Conservation (phyloP, 768 basidiomycete species). For the Mycena olivaceomarginata region DNA sequence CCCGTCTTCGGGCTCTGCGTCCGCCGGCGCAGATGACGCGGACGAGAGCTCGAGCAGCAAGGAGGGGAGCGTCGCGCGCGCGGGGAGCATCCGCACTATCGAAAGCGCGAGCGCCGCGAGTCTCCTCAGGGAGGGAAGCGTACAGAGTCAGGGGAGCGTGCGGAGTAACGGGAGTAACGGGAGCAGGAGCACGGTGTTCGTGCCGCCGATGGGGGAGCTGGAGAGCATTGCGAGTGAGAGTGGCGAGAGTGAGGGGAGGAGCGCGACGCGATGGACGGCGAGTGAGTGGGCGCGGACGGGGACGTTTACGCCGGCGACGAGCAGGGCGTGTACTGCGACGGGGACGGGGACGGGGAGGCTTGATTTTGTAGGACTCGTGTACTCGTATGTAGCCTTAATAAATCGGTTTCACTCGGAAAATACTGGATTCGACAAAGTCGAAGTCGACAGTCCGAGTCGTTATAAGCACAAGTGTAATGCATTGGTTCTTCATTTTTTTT, state of each 20-base stretch:
- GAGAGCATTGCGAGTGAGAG: constrained; percentile 68
- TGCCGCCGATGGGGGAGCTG: constrained; percentile 83
- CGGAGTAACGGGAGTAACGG: constrained; percentile 54
- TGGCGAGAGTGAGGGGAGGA: constrained; percentile 1
- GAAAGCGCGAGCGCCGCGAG: constrained; percentile 68
- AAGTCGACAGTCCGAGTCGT: no score
- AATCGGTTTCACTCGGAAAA: no score
- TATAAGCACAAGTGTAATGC: no score
- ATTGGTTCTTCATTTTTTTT: no score
- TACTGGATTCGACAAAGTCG: no score
- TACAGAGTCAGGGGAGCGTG: no score
- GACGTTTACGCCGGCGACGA: constrained; percentile 8
- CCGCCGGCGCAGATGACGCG: no score
- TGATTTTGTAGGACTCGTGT: no score
- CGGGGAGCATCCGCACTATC: constrained; percentile 82
- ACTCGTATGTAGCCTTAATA: no score
- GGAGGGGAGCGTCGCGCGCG: no score
- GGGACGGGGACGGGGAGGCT: not conserved
- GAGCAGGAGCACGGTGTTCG: constrained; percentile 85
- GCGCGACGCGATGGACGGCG: constrained; percentile 18
- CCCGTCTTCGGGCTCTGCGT: no score
- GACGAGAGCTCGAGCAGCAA: no score
- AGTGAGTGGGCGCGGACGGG: constrained; percentile 26
- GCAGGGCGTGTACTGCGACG: constrained; percentile 19
- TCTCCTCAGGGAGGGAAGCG: constrained; percentile 62